Base-by-base conservation (phyloP, 2,329 filamentous ascomycete species). In the Trichoderma aggressivum region DNA sequence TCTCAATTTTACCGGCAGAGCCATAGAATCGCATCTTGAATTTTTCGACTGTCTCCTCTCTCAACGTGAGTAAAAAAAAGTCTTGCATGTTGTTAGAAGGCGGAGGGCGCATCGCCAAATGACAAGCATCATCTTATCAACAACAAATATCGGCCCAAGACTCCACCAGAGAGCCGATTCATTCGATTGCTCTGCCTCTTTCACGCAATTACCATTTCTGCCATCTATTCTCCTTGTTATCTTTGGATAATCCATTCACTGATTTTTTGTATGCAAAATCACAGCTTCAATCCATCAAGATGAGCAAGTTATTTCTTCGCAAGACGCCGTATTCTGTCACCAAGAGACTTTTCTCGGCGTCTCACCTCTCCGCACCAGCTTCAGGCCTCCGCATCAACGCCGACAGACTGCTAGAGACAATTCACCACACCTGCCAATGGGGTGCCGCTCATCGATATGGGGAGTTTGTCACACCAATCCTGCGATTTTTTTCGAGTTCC, bases 361-460 rank as follows among this genome's bases (percentile, higher is more conserved):
- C 58, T 47, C 26, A 32, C 34, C 2, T 69, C 67, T 36, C 67
- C 39, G 53, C 30, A 21, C 8, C 61, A 16, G 62, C 58, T 10
- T 69, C 68, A 14, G 70, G 74, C 7, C 72, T 77, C 30, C 74
- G 75, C 64, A 78, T 79, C 72, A 79, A 79, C 53, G 74, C 76
- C 14, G 74, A 74, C 26, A 72, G 78, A 50, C 76, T 79, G 1
- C 71, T 75, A 36, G 76, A 79, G 62, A 79, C 76, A 28, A 75
- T 79, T 73, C 81, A 77, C 74, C 74, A 74, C 73, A 81, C 72
- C 18, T 77, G 76, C 76, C 78, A 76, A 79, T 81, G 78, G 78
- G 78, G 78, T 2, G 74, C 75, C 2, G 76, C 77, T 18, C 74
- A 79, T 65, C 72, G 75, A 32, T 78, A 77, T 53, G 77, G 77